Conservation (phyloP, 805 yeast genomes). For the Wickerhamiella occidentalis region DNA sequence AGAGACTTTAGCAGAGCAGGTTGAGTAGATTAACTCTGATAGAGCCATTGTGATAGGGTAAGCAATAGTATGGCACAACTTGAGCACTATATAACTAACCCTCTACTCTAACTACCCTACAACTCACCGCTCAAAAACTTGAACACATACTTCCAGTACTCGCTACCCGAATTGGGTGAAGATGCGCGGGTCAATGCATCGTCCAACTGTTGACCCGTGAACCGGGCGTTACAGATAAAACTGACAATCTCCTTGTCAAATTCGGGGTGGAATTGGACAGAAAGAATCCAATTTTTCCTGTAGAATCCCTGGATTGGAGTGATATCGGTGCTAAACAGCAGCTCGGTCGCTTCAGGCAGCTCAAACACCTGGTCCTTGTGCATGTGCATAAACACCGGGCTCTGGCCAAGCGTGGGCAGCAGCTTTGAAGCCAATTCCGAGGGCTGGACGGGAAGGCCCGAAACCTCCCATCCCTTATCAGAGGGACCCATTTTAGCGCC, state of each 20-base stretch:
- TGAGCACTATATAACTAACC: too few relatives aligned
- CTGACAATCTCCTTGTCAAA: constrained; percentile 34
- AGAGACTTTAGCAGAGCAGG: too few relatives aligned
- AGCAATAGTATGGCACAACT: too few relatives aligned
- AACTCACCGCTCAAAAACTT: constrained; percentile 24
- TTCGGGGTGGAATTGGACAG: constrained; percentile 90
- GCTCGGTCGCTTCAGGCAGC: constrained; percentile 31
- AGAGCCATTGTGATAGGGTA: too few relatives aligned
- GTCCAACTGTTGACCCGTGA: constrained; percentile 16
- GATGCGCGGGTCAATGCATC: constrained; percentile 25
- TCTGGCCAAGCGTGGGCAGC: constrained; percentile 23
- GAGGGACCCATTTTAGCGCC: constrained; percentile 50
- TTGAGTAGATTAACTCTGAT: too few relatives aligned
- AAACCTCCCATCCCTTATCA: constrained; percentile 62
- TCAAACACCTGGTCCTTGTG: constrained; percentile 47
- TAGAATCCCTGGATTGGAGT: constrained; percentile 61
- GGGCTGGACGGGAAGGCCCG: constrained; percentile 40
- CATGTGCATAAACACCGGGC: constrained; percentile 36
- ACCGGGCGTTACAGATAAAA: constrained; percentile 25
- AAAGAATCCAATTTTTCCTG: constrained; percentile 39
- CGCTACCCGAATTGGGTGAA: constrained; percentile 33
- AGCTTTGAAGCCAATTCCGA: constrained; percentile 33
- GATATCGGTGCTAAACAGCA: constrained; percentile 41
- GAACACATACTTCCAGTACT: constrained; percentile 30
- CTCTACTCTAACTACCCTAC: too few relatives aligned